Conservation (phyloP, 108 stramenopile species). For the Seminavis robusta region DNA sequence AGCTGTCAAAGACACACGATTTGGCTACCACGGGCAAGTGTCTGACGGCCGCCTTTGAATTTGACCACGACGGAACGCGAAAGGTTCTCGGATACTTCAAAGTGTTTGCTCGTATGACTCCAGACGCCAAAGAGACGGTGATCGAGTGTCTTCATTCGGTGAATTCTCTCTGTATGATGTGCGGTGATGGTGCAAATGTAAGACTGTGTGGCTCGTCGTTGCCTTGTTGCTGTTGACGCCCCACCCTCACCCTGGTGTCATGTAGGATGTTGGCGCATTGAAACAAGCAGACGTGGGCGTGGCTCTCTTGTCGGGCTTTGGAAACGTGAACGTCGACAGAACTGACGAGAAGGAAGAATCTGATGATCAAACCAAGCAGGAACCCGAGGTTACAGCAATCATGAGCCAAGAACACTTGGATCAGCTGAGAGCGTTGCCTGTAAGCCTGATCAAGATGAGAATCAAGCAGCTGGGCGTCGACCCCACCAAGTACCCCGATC, state of each 20-base stretch:
- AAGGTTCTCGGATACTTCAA: constrained; percentile 78
- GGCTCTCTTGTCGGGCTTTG: constrained; percentile 91
- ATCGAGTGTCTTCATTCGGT: constrained; percentile 86
- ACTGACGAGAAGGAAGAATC: constrained; percentile 12
- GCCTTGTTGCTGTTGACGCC: too few species aligned
- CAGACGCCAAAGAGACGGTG: constrained; percentile 94
- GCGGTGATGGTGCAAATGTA: constrained; percentile 98
- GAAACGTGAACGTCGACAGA: constrained; percentile 87
- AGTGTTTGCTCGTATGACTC: constrained; percentile 95
- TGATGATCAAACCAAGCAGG: constrained; percentile 56
- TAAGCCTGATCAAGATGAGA: constrained; percentile 58
- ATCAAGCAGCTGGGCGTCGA: constrained; percentile 66
- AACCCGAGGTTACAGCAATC: constrained; percentile 43
- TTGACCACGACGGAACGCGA: constrained; percentile 52
- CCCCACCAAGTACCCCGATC: constrained; percentile 77
- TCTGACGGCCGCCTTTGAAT: constrained; percentile 73
- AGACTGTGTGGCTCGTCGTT: constrained; percentile 21
- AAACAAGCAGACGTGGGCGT: constrained; percentile 95
- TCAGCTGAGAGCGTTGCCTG: constrained; percentile 43
- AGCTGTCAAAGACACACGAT: constrained; percentile 66
- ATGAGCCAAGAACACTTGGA: constrained; percentile 59
- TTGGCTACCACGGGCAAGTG: constrained; percentile 83
- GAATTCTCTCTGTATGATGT: constrained; percentile 89
- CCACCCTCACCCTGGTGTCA: too few species aligned
- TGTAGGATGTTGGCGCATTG: constrained; percentile 64